Conservation (phyloP, 1,139 yeast genomes). For the Geotrichum histeridarum region DNA sequence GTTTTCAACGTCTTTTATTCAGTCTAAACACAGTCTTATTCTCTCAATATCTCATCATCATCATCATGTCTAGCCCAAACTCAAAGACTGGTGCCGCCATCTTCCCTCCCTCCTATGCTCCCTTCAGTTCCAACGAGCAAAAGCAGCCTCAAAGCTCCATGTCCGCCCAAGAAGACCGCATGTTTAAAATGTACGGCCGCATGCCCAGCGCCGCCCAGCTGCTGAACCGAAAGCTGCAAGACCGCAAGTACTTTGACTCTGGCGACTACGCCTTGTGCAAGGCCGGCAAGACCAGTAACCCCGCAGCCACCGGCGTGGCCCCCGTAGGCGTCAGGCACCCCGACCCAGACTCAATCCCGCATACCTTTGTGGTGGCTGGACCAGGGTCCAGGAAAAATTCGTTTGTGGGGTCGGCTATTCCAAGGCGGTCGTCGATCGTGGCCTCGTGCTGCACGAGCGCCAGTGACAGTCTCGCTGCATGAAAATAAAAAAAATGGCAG, state of each 20-base stretch:
- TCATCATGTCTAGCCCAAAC: background rate
- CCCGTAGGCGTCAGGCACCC: conserved; percentile 14
- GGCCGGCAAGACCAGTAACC: conserved; percentile 37
- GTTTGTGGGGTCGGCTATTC: conserved; percentile 1
- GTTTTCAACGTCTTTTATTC: background rate
- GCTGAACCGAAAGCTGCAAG: conserved; percentile 61
- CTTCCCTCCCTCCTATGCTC: background rate
- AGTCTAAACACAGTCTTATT: background rate
- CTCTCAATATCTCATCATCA: background rate
- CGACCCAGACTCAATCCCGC: conserved; percentile 17
- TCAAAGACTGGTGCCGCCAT: background rate
- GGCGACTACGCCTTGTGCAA: conserved; percentile 96
- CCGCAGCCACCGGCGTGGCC: background rate
- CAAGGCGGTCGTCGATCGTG: conserved; percentile 4
- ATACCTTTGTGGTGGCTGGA: conserved; percentile 2
- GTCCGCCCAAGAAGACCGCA: conserved; percentile 38
- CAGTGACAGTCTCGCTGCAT: background rate
- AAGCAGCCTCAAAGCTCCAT: conserved; percentile 1
- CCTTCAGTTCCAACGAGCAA: background rate
- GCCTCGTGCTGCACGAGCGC: background rate
- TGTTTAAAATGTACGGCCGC: conserved; percentile 80
- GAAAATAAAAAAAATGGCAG: background rate
- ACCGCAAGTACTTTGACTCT: conserved; percentile 90
- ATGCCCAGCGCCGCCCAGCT: conserved; percentile 83
- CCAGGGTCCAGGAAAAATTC: background rate